A percentile compares a stretch with the other conserved stretches of the same genome.
These are phyloP conservation scores for Kurtzmaniella fragi DNA, from an alignment of 805 yeast genomes.

Conservation along the genomic window DNA sequence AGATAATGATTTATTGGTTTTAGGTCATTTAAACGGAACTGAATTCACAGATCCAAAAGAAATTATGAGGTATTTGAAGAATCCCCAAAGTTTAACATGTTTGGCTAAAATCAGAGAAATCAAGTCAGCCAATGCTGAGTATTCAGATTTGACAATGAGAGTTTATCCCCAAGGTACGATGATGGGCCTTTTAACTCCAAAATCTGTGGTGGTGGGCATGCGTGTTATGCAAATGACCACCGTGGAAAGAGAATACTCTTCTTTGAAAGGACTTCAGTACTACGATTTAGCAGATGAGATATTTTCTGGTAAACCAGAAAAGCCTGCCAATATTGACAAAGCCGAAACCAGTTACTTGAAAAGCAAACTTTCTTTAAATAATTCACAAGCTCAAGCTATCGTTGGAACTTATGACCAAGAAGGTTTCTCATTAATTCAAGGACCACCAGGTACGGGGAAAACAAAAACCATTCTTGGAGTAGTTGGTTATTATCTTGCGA, in stretches of 20 bases:
- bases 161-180: conserved; percentile 52
- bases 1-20: conserved; percentile 74
- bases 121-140: conserved; percentile 60
- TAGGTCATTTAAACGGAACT: conserved; percentile 32
- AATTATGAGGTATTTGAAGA: conserved; percentile 18
- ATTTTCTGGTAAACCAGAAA: conserved; percentile 58
- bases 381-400: conserved; percentile 89
- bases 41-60: conserved; percentile 10
- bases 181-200: conserved; percentile 55
- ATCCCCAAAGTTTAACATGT: conserved; percentile 45
- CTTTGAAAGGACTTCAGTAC: conserved; percentile 75
- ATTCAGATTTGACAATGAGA: conserved; percentile 69
- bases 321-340: conserved; percentile 30
- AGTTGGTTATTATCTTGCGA: conserved; percentile 67
- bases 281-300: conserved; percentile 73
- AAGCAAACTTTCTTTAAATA: conserved; percentile 57
- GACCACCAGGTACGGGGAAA: conserved; percentile 99
- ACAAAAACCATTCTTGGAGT: conserved; percentile 94
- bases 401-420: conserved; percentile 57
- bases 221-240: conserved; percentile 85
- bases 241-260: conserved; percentile 85
- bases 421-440: conserved; percentile 92
- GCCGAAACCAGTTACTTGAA: conserved; percentile 37
- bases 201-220: conserved; percentile 60
- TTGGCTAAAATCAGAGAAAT: conserved; percentile 77